A percentile compares a stretch with the other conserved stretches of the same genome.
Conservation (phyloP, 805 yeast genomes). For the Cephaloascus albidus region DNA sequence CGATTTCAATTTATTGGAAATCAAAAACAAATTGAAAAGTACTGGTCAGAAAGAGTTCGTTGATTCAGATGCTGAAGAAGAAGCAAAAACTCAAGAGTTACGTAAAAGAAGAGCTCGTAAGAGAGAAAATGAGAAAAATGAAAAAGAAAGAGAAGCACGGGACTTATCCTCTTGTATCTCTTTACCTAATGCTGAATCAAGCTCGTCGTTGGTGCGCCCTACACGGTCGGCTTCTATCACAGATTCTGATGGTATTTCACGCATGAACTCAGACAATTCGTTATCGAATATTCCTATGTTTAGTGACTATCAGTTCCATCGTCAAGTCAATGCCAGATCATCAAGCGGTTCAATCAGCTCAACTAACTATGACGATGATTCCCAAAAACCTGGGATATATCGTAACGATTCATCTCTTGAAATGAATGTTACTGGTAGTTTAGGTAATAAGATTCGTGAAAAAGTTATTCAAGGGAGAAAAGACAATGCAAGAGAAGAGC, state of each 20-base stretch:
- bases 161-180: neutral
- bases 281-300: slow-evolving; percentile 59
- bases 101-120: slow-evolving; percentile 30
- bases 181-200: neutral
- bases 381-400: neutral
- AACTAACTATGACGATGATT: neutral
- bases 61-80: slow-evolving; percentile 42
- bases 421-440: neutral
- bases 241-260: slow-evolving; percentile 47
- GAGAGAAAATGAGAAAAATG: slow-evolving; percentile 12
- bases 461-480: neutral
- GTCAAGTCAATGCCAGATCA: slow-evolving; percentile 6
- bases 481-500: too few species aligned
- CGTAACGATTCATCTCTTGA: neutral
- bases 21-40: slow-evolving; percentile 26
- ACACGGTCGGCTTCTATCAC: slow-evolving; percentile 25
- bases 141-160: slow-evolving; percentile 4
- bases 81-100: slow-evolving; percentile 35
- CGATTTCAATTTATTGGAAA: slow-evolving; percentile 58
- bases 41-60: slow-evolving; percentile 16
- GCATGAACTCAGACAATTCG: slow-evolving; percentile 53
- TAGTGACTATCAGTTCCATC: slow-evolving; percentile 35
- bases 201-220: slow-evolving; percentile 9
- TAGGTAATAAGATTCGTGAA: neutral
- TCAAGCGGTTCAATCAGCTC: neutral